Conservation (phyloP, 2,329 filamentous ascomycete genomes). For the Neoarthrinium moseri region DNA sequence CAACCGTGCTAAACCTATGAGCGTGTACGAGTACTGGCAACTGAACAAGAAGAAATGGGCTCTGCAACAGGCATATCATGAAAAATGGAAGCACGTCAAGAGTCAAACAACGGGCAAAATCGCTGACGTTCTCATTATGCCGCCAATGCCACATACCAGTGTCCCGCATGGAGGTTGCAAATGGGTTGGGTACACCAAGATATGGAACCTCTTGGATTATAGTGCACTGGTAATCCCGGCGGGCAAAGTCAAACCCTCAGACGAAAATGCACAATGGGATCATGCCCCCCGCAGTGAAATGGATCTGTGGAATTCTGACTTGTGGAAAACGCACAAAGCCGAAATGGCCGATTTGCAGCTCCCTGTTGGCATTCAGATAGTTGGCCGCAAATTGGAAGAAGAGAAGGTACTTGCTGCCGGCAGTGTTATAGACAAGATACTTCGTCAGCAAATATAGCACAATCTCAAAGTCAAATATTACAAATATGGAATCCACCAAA, state of each 20-base stretch:
- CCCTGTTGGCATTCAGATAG: constrained; percentile 53
- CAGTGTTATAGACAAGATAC: constrained; percentile 29
- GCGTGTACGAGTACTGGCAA: constrained; percentile 67
- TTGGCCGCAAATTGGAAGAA: constrained; percentile 51
- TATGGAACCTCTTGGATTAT: constrained; percentile 64
- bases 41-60: constrained; percentile 57
- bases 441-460: too few relatives aligned
- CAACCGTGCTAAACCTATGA: constrained; percentile 49
- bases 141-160: constrained; percentile 59
- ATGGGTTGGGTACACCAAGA: constrained; percentile 60
- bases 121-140: constrained; percentile 57
- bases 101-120: constrained; percentile 39
- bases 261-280: constrained; percentile 33
- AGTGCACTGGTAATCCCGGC: constrained; percentile 55
- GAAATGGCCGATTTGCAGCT: constrained; percentile 34
- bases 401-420: constrained; percentile 51
- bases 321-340: constrained; percentile 42
- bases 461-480: too few relatives aligned
- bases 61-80: constrained; percentile 54
- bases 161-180: constrained; percentile 39
- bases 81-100: constrained; percentile 52
- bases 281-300: constrained; percentile 47
- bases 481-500: too few relatives aligned
- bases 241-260: constrained; percentile 40
- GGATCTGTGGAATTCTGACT: constrained; percentile 49